Conservation (phyloP, 192 early-diverging fungal genomes). For the Gaertneriomyces semiglobifer region DNA sequence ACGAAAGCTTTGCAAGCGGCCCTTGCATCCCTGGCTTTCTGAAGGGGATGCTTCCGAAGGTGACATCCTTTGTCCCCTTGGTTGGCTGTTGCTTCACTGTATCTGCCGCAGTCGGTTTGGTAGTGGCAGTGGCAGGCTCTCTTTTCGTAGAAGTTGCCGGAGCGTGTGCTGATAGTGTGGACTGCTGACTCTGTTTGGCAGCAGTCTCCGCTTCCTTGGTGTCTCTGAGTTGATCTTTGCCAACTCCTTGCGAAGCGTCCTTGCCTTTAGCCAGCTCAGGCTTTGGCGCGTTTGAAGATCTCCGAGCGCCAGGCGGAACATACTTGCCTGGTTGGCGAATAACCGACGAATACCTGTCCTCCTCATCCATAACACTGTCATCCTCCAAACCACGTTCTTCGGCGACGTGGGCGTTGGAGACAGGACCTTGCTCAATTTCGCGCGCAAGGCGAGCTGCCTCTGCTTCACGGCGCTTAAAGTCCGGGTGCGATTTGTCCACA, state of each 20-base stretch:
- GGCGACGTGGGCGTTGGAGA: slow-evolving; percentile 78
- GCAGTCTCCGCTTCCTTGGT: neutral
- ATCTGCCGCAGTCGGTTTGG: too few relatives aligned
- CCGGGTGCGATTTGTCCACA: slow-evolving; percentile 76
- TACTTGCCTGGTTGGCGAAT: slow-evolving; percentile 73
- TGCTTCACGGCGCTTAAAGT: slow-evolving; percentile 82
- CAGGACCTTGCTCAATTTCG: slow-evolving; percentile 78
- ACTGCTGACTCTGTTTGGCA: neutral
- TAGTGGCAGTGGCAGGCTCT: neutral
- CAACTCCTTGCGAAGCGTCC: too few relatives aligned
- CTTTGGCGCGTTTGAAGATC: neutral
- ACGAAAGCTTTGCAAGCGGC: too few relatives aligned
- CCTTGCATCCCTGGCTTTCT: too few relatives aligned
- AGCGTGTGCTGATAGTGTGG: neutral
- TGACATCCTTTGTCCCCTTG: too few relatives aligned
- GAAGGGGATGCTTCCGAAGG: too few relatives aligned
- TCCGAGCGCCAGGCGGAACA: slow-evolving; percentile 71
- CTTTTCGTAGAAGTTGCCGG: neutral
- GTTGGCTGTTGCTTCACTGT: too few relatives aligned
- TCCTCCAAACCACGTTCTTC: slow-evolving; percentile 77
- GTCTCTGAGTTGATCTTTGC: neutral
- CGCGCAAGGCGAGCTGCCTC: slow-evolving; percentile 82
- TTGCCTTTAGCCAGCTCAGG: too few relatives aligned
- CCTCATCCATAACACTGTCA: slow-evolving; percentile 75
- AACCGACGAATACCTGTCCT: slow-evolving; percentile 80